Base-by-base conservation (phyloP, 2,329 filamentous ascomycete genomes). In the Ophiostoma himal-ulmi region DNA sequence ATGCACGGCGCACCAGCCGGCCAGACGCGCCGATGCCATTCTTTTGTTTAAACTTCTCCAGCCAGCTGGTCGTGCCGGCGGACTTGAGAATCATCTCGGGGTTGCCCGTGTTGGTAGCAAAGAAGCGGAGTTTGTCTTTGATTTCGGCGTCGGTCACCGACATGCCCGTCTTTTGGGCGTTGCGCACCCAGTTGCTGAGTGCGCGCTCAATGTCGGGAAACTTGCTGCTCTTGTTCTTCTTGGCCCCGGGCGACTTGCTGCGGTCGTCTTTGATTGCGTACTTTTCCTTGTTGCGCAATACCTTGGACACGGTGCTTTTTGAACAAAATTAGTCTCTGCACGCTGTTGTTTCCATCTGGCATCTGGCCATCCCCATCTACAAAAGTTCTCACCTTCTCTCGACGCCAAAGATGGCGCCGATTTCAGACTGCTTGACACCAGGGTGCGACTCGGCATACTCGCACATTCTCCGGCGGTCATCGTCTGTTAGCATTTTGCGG, bases 1-100 rank as follows among this genome's bases (percentile, higher is more conserved):
- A 89, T 7, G 86, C 86, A 70, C 87, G 81, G 64, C 87, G 82
- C 73, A 83, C 82, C 52, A 88, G 76, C 72, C 20, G 80, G n/a
- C 65, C 65, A 20, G 82, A 20, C 80, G 81, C 20, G 2, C 79
- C 82, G 70, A 87, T 81, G 39, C 81, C 88, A 78, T 96, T 90
- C 81, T 94, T 97, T 77, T 93, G 88, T 82, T 97, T 97, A 83
- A 98, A 98, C 78, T 95, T 96, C 77, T 97, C 93, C 44, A 98
- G 84, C 94, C 94, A 97, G 74, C 84, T 89, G 39, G 87, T 83
- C 74, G 87, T 95, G 74, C 92, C 86, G 67, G 86, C 86, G 67
- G 86, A 86, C 75, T 90, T 91, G 70, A 90, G 80, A 68, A 92
- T 87, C 73, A 85, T 88, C 69, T 96, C 92, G 71, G 88, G 88